Evolutionary conservation across 2,329 filamentous ascomycete species (phyloP), one percentile per base, ranked within the genome.

Genomic region (Pezizomycotina sp.): DNA sequence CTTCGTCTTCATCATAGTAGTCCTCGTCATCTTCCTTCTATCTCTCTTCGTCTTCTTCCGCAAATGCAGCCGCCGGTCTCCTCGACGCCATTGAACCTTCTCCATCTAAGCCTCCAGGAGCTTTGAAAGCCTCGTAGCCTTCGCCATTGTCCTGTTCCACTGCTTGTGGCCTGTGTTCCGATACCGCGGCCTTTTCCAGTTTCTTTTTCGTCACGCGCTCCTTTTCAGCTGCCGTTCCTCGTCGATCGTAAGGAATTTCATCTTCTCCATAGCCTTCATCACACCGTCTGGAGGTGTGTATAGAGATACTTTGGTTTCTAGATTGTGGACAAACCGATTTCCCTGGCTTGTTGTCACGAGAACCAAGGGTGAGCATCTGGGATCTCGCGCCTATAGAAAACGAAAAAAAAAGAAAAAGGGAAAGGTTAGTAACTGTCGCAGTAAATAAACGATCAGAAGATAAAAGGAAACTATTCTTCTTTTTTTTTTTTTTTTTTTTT

Each of bases 201-300:
- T 39, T 41, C 20, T 43, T 45, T 20, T 23, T 21, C 20, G 37
- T 30, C 16, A 33, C 32, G n/a, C 38, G 47, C 29, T 51, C 42
- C 4, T 47, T 49, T 9, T 48, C 47, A n/a, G n/a, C n/a, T n/a
- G n/a, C 26, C 43, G 36, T 29, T 50, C 43, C 21, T 32, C 42
- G 31, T 34, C 21, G 10, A 37, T 24, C 2, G 36, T 31, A 9
- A 34, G 18, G 37, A 24, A 71, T 56, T 92, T 82, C 36, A 81
- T 61, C 15, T 60, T 60, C 51, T 77, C 72, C 35, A 89, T 79
- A 9, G 72, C 82, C 42, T 77, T 74, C 66, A 84, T 75, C 22
- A 98, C 65, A 55, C 89, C 76, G 36, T 81, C 71, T 0, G 89
- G 89, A 50, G 93, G 89, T 52, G 82, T 82, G 89, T 91, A 98